A percentile compares a stretch with the other conserved stretches of the same genome.
These are phyloP conservation scores for Ceratocystis colombiana DNA, from an alignment of 2,329 filamentous ascomycete genomes.

Conservation along the genomic window DNA sequence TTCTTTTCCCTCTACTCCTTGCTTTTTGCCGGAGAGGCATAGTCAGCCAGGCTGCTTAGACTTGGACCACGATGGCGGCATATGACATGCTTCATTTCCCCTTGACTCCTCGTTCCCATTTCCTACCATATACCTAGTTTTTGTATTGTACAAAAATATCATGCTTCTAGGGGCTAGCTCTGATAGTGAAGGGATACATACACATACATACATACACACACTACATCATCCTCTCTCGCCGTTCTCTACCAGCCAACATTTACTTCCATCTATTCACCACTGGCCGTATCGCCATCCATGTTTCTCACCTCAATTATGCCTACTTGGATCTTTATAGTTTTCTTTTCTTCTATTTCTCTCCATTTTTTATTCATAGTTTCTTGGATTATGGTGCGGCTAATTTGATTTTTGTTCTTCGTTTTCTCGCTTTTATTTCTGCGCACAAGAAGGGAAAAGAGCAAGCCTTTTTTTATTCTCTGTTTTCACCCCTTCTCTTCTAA, in stretches of 20 bases:
- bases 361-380: not conserved
- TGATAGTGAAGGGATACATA: not conserved
- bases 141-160: not conserved
- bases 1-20: not conserved
- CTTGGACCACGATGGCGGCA: not conserved
- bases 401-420: not conserved
- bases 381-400: conserved; percentile 13
- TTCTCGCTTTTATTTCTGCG: not conserved
- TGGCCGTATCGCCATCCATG: no score
- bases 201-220: not conserved
- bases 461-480: not conserved
- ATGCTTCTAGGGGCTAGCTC: no score
- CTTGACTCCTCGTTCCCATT: not conserved
- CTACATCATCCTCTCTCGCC: not conserved
- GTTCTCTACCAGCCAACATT: no score
- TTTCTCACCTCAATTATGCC: not conserved
- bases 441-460: no score
- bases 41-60: not conserved
- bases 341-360: not conserved
- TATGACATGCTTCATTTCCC: not conserved
- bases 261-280: no score
- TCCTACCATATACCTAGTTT: not conserved
- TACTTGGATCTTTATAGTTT: not conserved
- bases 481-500: not conserved
- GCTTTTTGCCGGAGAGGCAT: not conserved